Percentiles rank a stretch among this genome's conserved stretches.
Conservation (phyloP, 805 yeast species). For the Candida tammaniensis region DNA sequence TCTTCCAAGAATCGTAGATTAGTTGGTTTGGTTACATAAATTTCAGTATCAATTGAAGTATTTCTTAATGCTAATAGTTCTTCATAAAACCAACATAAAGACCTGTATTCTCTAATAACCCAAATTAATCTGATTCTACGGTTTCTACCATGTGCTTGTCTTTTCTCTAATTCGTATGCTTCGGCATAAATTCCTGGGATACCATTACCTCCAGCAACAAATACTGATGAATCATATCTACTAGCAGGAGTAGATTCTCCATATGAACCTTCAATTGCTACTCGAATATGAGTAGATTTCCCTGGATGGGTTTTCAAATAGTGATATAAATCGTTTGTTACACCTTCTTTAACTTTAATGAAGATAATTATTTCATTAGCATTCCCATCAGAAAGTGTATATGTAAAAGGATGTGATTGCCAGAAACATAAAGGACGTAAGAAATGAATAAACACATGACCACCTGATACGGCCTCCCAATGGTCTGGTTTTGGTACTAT, state of each 20-base stretch:
- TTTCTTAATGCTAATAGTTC: constrained; percentile 33
- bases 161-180: constrained; percentile 18
- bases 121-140: constrained; percentile 50
- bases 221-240: constrained; percentile 26
- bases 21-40: constrained; percentile 29
- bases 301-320: constrained; percentile 19
- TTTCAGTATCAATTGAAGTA: constrained; percentile 22
- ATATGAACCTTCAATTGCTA: constrained; percentile 38
- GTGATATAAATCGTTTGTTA: constrained; percentile 22
- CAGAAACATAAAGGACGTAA: constrained; percentile 46
- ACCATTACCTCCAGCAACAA: constrained; percentile 42
- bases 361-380: constrained; percentile 25
- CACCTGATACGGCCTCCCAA: constrained; percentile 61
- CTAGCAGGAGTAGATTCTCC: constrained; percentile 34
- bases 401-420: constrained; percentile 71
- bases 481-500: constrained; percentile 48
- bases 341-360: constrained; percentile 34
- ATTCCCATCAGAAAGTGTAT: constrained; percentile 18
- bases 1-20: constrained; percentile 30
- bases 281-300: constrained; percentile 20
- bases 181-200: constrained; percentile 41
- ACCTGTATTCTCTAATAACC: constrained; percentile 55
- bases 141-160: neutral
- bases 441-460: constrained; percentile 58
- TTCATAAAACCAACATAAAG: constrained; percentile 49